phyloP scores from a whole-genome alignment of 129 eudicot species.

The Deinandra increscens region DNA sequence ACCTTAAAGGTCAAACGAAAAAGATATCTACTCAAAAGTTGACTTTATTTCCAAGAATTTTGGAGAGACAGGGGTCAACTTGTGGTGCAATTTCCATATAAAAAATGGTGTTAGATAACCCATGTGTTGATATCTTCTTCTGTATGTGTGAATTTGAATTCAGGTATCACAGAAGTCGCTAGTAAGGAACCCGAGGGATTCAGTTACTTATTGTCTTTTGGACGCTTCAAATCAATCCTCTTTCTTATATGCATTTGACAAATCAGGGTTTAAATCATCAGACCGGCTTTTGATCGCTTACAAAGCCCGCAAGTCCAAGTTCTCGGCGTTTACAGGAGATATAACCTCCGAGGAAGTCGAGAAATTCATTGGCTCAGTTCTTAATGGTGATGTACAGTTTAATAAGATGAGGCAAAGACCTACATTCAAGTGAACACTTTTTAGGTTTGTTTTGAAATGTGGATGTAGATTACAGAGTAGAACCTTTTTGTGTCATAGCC shows the following conservation, averaged over 20 bases:
- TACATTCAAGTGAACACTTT: slow-evolving; percentile 33
- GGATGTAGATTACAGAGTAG: not conserved
- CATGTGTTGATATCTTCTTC: not conserved
- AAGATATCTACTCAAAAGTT: not conserved
- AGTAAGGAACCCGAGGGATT: slow-evolving; percentile 60
- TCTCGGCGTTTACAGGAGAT: slow-evolving; percentile 51
- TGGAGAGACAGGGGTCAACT: not conserved
- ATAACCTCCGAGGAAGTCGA: slow-evolving; percentile 60
- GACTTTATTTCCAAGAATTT: not conserved
- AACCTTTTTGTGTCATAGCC: not conserved
- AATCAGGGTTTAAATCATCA: slow-evolving; percentile 56
- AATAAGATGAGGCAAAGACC: slow-evolving; percentile 64
- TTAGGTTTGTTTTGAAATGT: slow-evolving; percentile 12
- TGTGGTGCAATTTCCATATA: not conserved
- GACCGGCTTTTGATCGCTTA: slow-evolving; percentile 69
- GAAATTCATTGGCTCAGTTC: slow-evolving; percentile 63
- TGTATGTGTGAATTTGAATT: not conserved
- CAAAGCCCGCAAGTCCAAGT: slow-evolving; percentile 70
- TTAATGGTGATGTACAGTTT: slow-evolving; percentile 86
- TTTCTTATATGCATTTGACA: slow-evolving; percentile 58
- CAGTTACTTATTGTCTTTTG: slow-evolving; percentile 63
- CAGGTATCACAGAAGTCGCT: slow-evolving; percentile 82
- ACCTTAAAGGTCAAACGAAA: not conserved
- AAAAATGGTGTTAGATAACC: not conserved
- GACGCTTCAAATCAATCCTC: slow-evolving; percentile 62